Evolutionary conservation across 805 yeast species (phyloP).

Genomic region (Nakazawaea ishiwadae): DNA sequence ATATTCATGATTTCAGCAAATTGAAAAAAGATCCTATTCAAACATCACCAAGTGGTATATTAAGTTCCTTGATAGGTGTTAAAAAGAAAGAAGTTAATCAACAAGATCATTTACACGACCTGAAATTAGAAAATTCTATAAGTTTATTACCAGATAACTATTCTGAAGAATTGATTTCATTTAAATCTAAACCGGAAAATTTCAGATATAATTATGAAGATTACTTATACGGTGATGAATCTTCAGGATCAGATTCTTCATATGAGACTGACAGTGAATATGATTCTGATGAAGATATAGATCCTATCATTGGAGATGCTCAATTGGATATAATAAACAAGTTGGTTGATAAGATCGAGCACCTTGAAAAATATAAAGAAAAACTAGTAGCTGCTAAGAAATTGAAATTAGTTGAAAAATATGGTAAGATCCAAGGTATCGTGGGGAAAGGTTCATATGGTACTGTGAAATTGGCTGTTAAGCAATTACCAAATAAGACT

Average conservation of each 20-base stretch:
- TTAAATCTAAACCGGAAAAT: conserved; percentile 31
- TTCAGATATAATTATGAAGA: conserved; percentile 35
- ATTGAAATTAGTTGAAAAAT: conserved; percentile 36
- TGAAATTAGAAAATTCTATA: conserved; percentile 26
- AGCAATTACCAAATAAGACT: conserved; percentile 34
- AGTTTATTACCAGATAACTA: conserved; percentile 32
- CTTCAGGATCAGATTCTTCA: conserved; percentile 10
- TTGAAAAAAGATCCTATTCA: conserved; percentile 28
- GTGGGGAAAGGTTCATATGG: conserved; percentile 46
- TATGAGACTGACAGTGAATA: conserved; percentile 26
- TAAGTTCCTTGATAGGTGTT: conserved; percentile 17
- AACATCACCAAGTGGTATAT: conserved; percentile 21
- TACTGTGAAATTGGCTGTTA: conserved; percentile 38
- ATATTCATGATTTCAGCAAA: conserved; percentile 30
- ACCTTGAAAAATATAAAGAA: conserved; percentile 30
- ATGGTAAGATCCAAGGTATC: conserved; percentile 47
- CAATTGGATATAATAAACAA: conserved; percentile 45
- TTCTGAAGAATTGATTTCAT: conserved; percentile 26
- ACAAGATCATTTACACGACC: conserved; percentile 20
- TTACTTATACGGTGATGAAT: conserved; percentile 22
- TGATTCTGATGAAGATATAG: conserved; percentile 34
- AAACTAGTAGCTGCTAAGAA: conserved; percentile 21
- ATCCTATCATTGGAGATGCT: conserved; percentile 45
- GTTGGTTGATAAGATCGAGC: conserved; percentile 42
- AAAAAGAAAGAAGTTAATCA: conserved; percentile 23